Evolutionary conservation across 352 stramenopile genomes (phyloP).

Genomic region (Phytophthora rubi): DNA sequence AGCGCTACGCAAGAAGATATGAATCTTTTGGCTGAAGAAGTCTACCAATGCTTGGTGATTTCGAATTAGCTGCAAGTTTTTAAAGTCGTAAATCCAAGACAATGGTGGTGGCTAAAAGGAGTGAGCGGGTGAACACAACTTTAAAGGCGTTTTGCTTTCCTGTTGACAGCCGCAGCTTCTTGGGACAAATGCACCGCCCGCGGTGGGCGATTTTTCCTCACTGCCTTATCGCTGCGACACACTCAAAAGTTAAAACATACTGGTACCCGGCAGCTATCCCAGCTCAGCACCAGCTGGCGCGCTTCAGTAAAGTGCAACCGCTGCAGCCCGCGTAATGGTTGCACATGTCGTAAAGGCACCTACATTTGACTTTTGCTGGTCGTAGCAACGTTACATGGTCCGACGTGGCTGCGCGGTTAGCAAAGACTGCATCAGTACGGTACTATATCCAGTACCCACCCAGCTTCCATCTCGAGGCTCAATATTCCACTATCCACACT

Average conservation of each 20-base stretch:
- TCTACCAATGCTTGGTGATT: not conserved
- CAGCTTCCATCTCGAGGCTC: not conserved
- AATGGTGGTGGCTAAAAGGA: too few relatives aligned
- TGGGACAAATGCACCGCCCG: too few relatives aligned
- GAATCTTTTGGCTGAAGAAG: not conserved
- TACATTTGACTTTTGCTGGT: slow-evolving; percentile 12
- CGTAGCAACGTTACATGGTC: slow-evolving; percentile 26
- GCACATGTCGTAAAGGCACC: slow-evolving; percentile 15
- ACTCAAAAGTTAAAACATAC: too few relatives aligned
- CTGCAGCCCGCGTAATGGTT: slow-evolving; percentile 2
- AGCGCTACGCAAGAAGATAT: not conserved
- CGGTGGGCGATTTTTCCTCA: not conserved
- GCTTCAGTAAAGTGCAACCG: not conserved
- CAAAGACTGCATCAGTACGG: not conserved
- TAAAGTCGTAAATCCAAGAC: too few relatives aligned
- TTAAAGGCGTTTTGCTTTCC: too few relatives aligned
- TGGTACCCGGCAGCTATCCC: not conserved
- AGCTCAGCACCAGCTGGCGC: not conserved
- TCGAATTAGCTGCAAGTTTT: not conserved
- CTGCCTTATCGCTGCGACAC: not conserved
- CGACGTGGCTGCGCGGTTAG: slow-evolving; percentile 7
- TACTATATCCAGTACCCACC: not conserved
- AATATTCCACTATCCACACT: not conserved
- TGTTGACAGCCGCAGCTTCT: too few relatives aligned
- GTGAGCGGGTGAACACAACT: too few relatives aligned